Percentiles rank a stretch among this genome's conserved stretches.
Evolutionary conservation across 306 rosid genomes (phyloP).

Genomic region (Vigna radiata): DNA sequence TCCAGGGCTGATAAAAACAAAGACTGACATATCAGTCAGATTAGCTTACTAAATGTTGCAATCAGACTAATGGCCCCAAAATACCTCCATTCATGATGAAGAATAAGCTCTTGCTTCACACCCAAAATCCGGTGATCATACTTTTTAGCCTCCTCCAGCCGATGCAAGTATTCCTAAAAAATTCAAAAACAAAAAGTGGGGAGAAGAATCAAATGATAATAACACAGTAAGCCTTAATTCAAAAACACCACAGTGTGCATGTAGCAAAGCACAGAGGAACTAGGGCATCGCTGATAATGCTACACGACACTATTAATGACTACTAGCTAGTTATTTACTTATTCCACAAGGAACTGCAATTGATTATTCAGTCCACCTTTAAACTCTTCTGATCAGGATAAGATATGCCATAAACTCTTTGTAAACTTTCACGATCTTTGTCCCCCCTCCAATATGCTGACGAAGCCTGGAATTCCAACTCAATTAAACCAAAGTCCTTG

Average conservation of each 20-base stretch:
- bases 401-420: conserved; percentile 97
- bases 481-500: conserved; percentile 13
- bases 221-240: not conserved
- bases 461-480: conserved; percentile 77
- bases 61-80: conserved; percentile 24
- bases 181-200: not conserved
- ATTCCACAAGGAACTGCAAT: conserved; percentile 12
- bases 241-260: not conserved
- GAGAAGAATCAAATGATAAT: conserved; percentile 20
- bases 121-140: conserved; percentile 93
- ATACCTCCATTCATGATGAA: conserved; percentile 92
- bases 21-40: conserved; percentile 33
- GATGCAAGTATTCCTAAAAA: conserved; percentile 66
- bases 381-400: conserved; percentile 91
- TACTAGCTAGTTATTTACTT: conserved; percentile 9
- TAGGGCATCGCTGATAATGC: not conserved
- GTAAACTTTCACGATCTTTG: conserved; percentile 91
- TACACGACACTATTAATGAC: not conserved
- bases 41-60: conserved; percentile 31
- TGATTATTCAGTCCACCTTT: conserved; percentile 62
- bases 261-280: not conserved
- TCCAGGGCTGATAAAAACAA: conserved; percentile 77
- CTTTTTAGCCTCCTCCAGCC: conserved; percentile 92
- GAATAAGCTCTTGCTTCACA: conserved; percentile 88
- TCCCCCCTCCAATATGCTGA: conserved; percentile 98